Percentiles rank a stretch among this genome's conserved stretches.
phyloP scores from a whole-genome alignment of 768 basidiomycete species.

The Agaricus subrufescens region DNA sequence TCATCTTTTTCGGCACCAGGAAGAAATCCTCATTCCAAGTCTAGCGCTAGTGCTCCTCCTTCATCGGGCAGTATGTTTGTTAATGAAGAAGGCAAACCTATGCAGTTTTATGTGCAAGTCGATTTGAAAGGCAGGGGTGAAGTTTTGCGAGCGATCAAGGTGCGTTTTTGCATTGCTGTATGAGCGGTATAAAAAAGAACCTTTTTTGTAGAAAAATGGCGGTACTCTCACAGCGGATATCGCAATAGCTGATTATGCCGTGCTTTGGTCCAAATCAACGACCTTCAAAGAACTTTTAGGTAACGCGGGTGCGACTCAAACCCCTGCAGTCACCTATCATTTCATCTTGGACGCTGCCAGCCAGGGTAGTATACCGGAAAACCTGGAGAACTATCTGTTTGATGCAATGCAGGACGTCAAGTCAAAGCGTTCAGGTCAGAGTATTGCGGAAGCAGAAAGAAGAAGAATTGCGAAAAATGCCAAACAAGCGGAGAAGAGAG shows the following conservation, averaged over 20 bases:
- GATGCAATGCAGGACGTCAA: conserved; percentile 13
- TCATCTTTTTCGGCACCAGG: background rate
- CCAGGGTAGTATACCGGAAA: conserved; percentile 38
- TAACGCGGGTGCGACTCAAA: conserved; percentile 29
- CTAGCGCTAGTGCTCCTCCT: background rate
- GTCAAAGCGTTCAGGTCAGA: conserved; percentile 16
- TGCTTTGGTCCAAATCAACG: conserved; percentile 46
- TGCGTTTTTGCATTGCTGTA: conserved; percentile 19
- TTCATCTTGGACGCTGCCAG: conserved; percentile 53
- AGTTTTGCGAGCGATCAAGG: conserved; percentile 48
- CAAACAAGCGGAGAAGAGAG: background rate
- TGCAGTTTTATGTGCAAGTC: conserved; percentile 66
- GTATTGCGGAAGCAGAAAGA: background rate
- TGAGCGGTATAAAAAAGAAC: background rate
- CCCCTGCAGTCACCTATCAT: conserved; percentile 43
- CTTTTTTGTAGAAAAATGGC: conserved; percentile 50
- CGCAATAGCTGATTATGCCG: conserved; percentile 54
- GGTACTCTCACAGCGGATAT: conserved; percentile 53
- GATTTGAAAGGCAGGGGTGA: conserved; percentile 24
- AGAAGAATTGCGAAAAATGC: conserved; percentile 10
- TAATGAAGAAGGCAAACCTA: conserved; percentile 29
- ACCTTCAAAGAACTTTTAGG: conserved; percentile 42
- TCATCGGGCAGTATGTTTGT: background rate
- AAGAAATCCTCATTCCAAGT: conserved; percentile 1
- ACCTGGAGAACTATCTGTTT: conserved; percentile 40